Percentiles rank a stretch among this genome's conserved stretches.
phyloP scores from a whole-genome alignment of 192 early-diverging fungal genomes.

The Backusella tuberculispora region DNA sequence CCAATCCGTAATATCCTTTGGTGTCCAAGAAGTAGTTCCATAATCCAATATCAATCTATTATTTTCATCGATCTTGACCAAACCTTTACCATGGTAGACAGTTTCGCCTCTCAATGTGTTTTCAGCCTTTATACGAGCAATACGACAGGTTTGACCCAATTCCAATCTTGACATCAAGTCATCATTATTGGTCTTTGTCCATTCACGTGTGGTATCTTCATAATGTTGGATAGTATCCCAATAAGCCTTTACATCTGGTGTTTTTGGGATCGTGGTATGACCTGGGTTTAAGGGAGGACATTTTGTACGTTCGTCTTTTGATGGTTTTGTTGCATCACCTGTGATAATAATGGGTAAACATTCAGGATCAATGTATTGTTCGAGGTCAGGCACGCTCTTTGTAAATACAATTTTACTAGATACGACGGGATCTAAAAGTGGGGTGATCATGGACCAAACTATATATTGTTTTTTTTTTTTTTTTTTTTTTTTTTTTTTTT shows the following conservation, averaged over 20 bases:
- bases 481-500: no score
- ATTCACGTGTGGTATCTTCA: not conserved
- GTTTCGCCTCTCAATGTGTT: constrained; percentile 18
- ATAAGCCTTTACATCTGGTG: constrained; percentile 7
- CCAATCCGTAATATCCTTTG: constrained; percentile 24
- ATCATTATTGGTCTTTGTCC: not conserved
- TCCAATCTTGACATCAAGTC: not conserved
- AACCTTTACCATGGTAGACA: constrained; percentile 24
- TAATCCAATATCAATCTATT: constrained; percentile 18
- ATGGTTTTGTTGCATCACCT: constrained; percentile 41
- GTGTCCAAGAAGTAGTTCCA: not conserved
- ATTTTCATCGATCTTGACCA: not conserved
- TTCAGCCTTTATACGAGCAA: constrained; percentile 32
- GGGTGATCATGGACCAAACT: constrained; percentile 83
- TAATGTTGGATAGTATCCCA: constrained; percentile 4
- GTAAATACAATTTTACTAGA: constrained; percentile 84
- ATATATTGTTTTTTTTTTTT: not conserved
- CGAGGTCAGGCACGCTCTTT: constrained; percentile 60
- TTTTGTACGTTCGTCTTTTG: not conserved
- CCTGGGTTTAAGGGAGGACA: not conserved
- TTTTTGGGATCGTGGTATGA: not conserved
- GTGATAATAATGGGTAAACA: constrained; percentile 63
- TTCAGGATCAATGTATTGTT: constrained; percentile 60
- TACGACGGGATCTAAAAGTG: constrained; percentile 91
- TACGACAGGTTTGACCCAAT: constrained; percentile 26